Base-by-base conservation (phyloP, 1,139 yeast species). In the Yamadazyma songkhlaensis region DNA sequence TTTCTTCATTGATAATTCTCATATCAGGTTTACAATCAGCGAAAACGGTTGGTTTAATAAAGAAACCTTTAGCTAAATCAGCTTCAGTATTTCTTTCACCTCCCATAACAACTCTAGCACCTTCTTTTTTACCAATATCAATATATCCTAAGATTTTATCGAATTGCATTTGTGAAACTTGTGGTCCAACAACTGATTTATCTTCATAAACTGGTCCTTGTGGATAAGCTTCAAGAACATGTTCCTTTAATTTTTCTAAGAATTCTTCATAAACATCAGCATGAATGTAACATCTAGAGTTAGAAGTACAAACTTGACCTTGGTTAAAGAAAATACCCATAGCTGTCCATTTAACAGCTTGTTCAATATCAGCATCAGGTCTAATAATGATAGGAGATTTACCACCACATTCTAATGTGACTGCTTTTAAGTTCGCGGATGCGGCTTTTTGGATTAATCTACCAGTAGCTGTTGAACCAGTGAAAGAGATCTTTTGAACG, bases 381-480 rank as follows among this genome's bases (percentile, higher is more conserved):
- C 82, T 83, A 41, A 74, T 79, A 56, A 77, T 74, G 59, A 78
- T 76, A 49, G 89, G 89, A 13, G 92, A 81, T 57, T 89, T 89
- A 43, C 97, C 97, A 47, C 97, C 97, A 54, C 95, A 83, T 65
- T 89, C 97, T 51, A 90, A 64, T n/a, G 94, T 79, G 25, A 84
- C 81, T 8, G 88, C 87, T 61, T 86, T 87, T 57, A 71, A 56
- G 50, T 68, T 69, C 22, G 60, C 57, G 14, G 88, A 73, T 20
- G 94, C 94, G 37, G 76, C 67, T 40, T 63, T 60, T 49, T 80
- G 86, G 45, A 83, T 67, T 25, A 72, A 47, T 45, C 72, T 68
- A 44, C 90, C 90, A n/a, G 84, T 80, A 17, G 67, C 71, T 32
- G 77, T 70, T n/a, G 75, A 70, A 21, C 77, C 77, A 34, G 90